These are phyloP conservation scores for Escallonia herrerae DNA, from an alignment of 129 eudicot species.

Conservation along the genomic window DNA sequence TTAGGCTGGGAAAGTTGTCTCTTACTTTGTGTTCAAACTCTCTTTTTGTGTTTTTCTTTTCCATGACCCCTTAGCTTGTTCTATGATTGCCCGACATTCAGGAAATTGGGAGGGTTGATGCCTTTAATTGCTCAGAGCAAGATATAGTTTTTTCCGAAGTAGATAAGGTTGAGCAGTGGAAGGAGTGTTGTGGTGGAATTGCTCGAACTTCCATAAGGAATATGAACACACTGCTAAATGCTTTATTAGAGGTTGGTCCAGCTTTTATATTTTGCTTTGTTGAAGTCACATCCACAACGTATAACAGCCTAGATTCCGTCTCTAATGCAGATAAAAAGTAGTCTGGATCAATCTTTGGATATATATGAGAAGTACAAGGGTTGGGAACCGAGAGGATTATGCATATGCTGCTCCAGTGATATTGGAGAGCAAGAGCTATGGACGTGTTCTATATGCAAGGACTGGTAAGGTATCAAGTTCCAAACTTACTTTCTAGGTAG, in stretches of 20 bases:
- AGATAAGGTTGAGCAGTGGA: slow-evolving; percentile 58
- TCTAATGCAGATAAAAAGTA: slow-evolving; percentile 42
- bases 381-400: slow-evolving; percentile 28
- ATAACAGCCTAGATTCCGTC: neutral
- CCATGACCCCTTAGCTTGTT: neutral
- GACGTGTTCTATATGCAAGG: slow-evolving; percentile 73
- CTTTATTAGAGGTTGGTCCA: slow-evolving; percentile 48
- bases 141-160: slow-evolving; percentile 53
- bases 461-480: slow-evolving; percentile 46
- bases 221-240: slow-evolving; percentile 29
- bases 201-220: slow-evolving; percentile 36
- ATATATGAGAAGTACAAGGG: slow-evolving; percentile 31
- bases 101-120: slow-evolving; percentile 59
- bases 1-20: neutral
- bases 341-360: slow-evolving; percentile 55
- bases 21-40: neutral
- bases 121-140: slow-evolving; percentile 60
- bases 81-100: slow-evolving; percentile 21
- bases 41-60: neutral
- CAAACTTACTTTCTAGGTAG: neutral
- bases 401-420: slow-evolving; percentile 44
- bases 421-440: slow-evolving; percentile 44
- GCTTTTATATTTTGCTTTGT: neutral
- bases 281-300: neutral
- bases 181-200: slow-evolving; percentile 32